A percentile compares a stretch with the other conserved stretches of the same genome.
These are phyloP conservation scores for Candida glaebosa DNA, from an alignment of 805 yeast genomes.

Conservation along the genomic window DNA sequence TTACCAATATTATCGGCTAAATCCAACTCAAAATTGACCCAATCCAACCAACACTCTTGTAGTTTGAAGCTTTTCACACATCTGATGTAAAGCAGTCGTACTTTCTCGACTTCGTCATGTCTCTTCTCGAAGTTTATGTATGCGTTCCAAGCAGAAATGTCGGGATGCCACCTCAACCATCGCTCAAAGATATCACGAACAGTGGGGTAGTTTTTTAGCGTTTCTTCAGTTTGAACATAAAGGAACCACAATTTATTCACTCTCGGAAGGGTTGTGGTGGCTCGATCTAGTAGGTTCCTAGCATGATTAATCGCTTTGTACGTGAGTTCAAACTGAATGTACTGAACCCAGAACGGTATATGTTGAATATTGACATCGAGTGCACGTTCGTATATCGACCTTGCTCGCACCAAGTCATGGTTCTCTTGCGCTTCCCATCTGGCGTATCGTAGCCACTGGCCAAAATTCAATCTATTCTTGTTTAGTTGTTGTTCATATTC, in stretches of 20 bases:
- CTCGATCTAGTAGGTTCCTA: constrained; percentile 76
- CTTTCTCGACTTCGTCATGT: constrained; percentile 53
- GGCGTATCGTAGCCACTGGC: constrained; percentile 93
- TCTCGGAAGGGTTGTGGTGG: constrained; percentile 68
- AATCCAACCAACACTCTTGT: constrained; percentile 63
- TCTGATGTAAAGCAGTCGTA: constrained; percentile 53
- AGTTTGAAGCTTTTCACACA: constrained; percentile 37
- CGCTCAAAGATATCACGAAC: constrained; percentile 66
- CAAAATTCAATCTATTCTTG: constrained; percentile 73
- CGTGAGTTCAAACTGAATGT: constrained; percentile 74
- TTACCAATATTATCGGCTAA: constrained; percentile 24
- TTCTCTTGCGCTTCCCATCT: constrained; percentile 75
- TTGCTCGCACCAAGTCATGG: constrained; percentile 71
- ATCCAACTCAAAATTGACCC: constrained; percentile 69
- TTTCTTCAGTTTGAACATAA: constrained; percentile 80
- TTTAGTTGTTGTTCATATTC: constrained; percentile 87
- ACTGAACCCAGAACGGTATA: constrained; percentile 83
- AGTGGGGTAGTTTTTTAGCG: constrained; percentile 58
- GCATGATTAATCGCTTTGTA: constrained; percentile 81
- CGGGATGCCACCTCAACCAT: constrained; percentile 83
- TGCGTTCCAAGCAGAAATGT: constrained; percentile 65
- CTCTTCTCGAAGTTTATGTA: constrained; percentile 71
- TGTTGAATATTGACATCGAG: constrained; percentile 69
- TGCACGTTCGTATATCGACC: constrained; percentile 88
- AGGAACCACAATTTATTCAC: constrained; percentile 85